These are phyloP conservation scores for Alternaria sp. DNA, from an alignment of 2,329 filamentous ascomycete genomes.

Conservation along the genomic window DNA sequence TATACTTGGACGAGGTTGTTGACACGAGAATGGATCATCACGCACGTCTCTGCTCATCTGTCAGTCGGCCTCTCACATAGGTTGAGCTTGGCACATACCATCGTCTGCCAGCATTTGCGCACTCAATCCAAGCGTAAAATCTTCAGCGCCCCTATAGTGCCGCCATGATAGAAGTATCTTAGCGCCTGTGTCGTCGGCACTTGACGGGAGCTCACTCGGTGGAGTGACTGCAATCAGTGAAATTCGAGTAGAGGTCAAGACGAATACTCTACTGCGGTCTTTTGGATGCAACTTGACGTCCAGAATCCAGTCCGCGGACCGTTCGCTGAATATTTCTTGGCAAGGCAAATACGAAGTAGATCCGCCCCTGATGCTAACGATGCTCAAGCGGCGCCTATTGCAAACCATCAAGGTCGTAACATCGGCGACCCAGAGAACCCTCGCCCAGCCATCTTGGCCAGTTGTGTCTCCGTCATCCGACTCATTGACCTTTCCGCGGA, in stretches of 20 bases:
- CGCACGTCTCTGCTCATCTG: slow-evolving; percentile 31
- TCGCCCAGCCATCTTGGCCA: slow-evolving; percentile 60
- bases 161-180: slow-evolving; percentile 57
- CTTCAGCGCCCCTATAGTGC: slow-evolving; percentile 64
- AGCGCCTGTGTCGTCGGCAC: slow-evolving; percentile 38
- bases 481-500: slow-evolving; percentile 31
- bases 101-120: slow-evolving; percentile 39
- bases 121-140: slow-evolving; percentile 58
- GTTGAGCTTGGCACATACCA: slow-evolving; percentile 31
- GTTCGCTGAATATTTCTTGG: slow-evolving; percentile 35
- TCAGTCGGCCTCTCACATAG: slow-evolving; percentile 14
- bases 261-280: slow-evolving; percentile 61
- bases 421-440: slow-evolving; percentile 59
- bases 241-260: slow-evolving; percentile 66
- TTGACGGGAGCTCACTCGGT: slow-evolving; percentile 35
- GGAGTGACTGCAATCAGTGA: slow-evolving; percentile 59
- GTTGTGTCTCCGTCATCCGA: slow-evolving; percentile 1
- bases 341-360: slow-evolving; percentile 31
- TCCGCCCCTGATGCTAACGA: slow-evolving; percentile 47
- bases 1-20: slow-evolving; percentile 44
- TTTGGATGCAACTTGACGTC: slow-evolving; percentile 62
- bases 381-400: slow-evolving; percentile 53
- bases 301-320: slow-evolving; percentile 62
- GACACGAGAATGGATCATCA: slow-evolving; percentile 46
- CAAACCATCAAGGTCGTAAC: slow-evolving; percentile 62